A percentile compares a stretch with the other conserved stretches of the same genome.
phyloP scores from a whole-genome alignment of 2,329 filamentous ascomycete species.

The Venturia aucupariae region DNA sequence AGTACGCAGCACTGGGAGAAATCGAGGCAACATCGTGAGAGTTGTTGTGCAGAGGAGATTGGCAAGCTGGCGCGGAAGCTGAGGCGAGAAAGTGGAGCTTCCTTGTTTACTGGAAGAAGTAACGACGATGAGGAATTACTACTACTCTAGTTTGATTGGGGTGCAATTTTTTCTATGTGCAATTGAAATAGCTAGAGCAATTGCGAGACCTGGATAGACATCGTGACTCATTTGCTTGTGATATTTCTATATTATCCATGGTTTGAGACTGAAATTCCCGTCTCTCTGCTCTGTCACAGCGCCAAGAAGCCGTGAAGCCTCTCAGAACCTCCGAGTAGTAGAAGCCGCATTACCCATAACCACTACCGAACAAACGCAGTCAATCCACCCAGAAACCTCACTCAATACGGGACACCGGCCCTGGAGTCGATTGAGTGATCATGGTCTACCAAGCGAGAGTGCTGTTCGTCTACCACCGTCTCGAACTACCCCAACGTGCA shows the following conservation, averaged over 20 bases:
- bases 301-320: constrained; percentile 1
- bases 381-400: background rate
- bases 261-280: background rate
- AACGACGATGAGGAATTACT: background rate
- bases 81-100: constrained; percentile 4
- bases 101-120: background rate
- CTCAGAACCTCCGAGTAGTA: background rate
- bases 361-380: background rate
- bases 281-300: background rate
- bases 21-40: constrained; percentile 10
- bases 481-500: background rate
- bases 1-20: constrained; percentile 10
- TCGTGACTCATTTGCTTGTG: background rate
- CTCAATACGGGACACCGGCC: background rate
- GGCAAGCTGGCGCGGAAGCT: background rate
- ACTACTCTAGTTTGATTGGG: background rate
- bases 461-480: constrained; percentile 4
- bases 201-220: background rate
- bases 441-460: constrained; percentile 12
- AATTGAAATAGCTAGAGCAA: background rate
- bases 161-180: background rate
- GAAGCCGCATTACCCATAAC: background rate
- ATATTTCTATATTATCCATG: background rate
- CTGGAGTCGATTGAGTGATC: background rate
- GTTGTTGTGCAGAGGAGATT: background rate